These are phyloP conservation scores for Aspergillus luchuensis DNA, from an alignment of 2,329 filamentous ascomycete genomes.

Conservation along the genomic window DNA sequence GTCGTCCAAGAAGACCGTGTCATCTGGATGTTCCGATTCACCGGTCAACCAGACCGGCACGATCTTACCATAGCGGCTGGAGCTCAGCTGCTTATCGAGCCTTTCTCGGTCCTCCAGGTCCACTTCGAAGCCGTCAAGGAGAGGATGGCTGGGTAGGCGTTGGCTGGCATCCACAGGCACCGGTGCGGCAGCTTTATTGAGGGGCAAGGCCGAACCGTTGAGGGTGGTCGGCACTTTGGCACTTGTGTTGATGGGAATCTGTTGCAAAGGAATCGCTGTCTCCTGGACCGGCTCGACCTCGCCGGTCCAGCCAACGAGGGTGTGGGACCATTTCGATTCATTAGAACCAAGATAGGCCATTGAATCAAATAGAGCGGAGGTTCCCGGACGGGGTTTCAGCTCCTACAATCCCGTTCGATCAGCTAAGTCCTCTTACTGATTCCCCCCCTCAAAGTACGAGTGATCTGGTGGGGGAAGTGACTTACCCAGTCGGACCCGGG, in stretches of 20 bases:
- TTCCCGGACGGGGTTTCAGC: slow-evolving; percentile 75
- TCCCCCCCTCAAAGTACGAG: background rate
- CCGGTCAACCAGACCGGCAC: slow-evolving; percentile 89
- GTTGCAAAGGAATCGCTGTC: slow-evolving; percentile 32
- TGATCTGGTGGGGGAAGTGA: background rate
- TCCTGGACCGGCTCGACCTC: slow-evolving; percentile 65
- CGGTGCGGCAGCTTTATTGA: slow-evolving; percentile 77
- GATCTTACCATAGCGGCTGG: slow-evolving; percentile 74
- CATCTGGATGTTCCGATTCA: slow-evolving; percentile 68
- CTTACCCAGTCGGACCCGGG: slow-evolving; percentile 59
- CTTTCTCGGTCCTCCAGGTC: slow-evolving; percentile 68
- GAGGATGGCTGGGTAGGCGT: slow-evolving; percentile 59
- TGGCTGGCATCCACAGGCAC: slow-evolving; percentile 69
- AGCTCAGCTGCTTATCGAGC: slow-evolving; percentile 72
- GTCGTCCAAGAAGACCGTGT: slow-evolving; percentile 72
- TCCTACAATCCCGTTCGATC: slow-evolving; percentile 54
- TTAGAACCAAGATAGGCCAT: slow-evolving; percentile 86
- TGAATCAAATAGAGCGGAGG: slow-evolving; percentile 89
- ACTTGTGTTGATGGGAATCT: slow-evolving; percentile 30
- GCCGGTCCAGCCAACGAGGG: slow-evolving; percentile 90
- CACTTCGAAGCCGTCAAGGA: slow-evolving; percentile 70
- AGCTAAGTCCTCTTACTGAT: background rate
- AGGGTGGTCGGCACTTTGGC: slow-evolving; percentile 33
- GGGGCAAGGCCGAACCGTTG: slow-evolving; percentile 43
- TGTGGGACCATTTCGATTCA: slow-evolving; percentile 84